Percentiles rank a stretch among this genome's conserved stretches.
phyloP scores from a whole-genome alignment of 2,329 filamentous ascomycete genomes.

The Phialocephala sp. region DNA sequence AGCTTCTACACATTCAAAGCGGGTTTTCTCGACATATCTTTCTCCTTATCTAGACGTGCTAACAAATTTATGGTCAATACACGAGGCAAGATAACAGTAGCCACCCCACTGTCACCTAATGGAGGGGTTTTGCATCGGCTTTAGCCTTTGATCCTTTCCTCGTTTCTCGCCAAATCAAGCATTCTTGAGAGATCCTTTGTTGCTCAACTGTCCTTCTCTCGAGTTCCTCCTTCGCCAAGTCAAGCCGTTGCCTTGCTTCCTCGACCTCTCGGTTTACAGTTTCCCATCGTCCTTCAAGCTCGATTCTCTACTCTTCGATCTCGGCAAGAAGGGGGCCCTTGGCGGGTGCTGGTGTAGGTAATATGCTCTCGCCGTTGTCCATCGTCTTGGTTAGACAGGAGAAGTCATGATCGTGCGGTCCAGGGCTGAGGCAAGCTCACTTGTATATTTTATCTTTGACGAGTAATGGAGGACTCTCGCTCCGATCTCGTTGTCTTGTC shows the following conservation, averaged over 20 bases:
- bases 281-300: neutral
- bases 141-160: neutral
- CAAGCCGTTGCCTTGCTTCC: neutral
- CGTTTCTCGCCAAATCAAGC: neutral
- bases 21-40: no score
- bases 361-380: neutral
- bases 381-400: neutral
- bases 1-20: no score
- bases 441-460: no score
- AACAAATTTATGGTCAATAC: neutral
- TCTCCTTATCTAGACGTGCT: neutral
- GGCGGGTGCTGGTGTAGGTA: neutral
- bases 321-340: neutral
- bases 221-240: neutral
- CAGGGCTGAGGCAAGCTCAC: neutral
- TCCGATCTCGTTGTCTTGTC: neutral
- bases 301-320: neutral
- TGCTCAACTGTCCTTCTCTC: neutral
- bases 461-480: neutral
- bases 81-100: neutral
- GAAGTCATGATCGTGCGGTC: neutral
- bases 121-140: neutral
- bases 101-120: neutral
- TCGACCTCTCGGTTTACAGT: neutral
- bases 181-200: neutral